These are phyloP conservation scores for Ophiosphaerella narmari DNA, from an alignment of 2,329 filamentous ascomycete species.

Conservation along the genomic window DNA sequence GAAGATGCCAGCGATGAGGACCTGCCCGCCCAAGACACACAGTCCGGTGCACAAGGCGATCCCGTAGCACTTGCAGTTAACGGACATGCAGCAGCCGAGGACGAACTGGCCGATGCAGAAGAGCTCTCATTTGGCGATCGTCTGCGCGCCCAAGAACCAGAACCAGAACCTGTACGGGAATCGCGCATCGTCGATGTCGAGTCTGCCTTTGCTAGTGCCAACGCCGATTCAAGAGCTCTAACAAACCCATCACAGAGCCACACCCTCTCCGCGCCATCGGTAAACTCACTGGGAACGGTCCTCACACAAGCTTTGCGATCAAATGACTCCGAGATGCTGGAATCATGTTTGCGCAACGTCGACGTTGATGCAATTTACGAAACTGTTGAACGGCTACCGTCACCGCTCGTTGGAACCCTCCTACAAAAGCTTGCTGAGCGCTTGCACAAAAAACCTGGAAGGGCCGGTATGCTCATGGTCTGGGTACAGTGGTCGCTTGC, in stretches of 20 bases:
- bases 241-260: constrained; percentile 49
- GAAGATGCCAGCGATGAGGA: constrained; percentile 40
- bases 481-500: constrained; percentile 97
- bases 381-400: constrained; percentile 90
- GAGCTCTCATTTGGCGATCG: constrained; percentile 87
- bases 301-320: constrained; percentile 90
- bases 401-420: constrained; percentile 76
- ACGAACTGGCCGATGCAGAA: constrained; percentile 47
- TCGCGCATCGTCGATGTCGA: constrained; percentile 72
- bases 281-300: constrained; percentile 83
- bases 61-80: constrained; percentile 27
- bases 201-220: constrained; percentile 54
- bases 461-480: constrained; percentile 86
- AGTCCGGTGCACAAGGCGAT: constrained; percentile 35
- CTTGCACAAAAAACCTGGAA: constrained; percentile 82
- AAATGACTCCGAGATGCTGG: constrained; percentile 86
- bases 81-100: constrained; percentile 29
- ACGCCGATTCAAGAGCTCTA: constrained; percentile 52
- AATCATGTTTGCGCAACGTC: constrained; percentile 84
- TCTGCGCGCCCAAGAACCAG: constrained; percentile 65
- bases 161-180: constrained; percentile 40
- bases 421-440: constrained; percentile 85
- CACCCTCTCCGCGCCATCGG: constrained; percentile 60
- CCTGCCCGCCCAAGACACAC: constrained; percentile 17
- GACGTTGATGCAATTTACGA: constrained; percentile 78